A percentile compares a stretch with the other conserved stretches of the same genome.
These are phyloP conservation scores for Chrysanthemum lavandulifolium DNA, from an alignment of 129 eudicot genomes.

Conservation along the genomic window DNA sequence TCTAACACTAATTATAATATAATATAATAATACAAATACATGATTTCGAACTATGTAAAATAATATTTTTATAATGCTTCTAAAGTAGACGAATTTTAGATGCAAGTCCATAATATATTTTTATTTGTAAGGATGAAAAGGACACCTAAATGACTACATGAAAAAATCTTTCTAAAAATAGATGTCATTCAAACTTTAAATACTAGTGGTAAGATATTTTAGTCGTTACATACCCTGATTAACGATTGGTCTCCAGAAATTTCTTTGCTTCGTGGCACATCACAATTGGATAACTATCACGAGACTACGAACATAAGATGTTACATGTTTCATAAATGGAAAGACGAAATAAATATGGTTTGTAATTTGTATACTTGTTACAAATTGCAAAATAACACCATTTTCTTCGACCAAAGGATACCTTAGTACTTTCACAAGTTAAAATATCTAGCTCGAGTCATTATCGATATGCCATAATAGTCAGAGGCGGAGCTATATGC, in stretches of 20 bases:
- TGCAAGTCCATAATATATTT: background rate
- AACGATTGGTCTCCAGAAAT: background rate
- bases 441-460: slow-evolving; percentile 27
- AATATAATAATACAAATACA: no score
- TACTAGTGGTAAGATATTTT: background rate
- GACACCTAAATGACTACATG: background rate
- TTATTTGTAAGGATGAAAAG: background rate
- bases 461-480: slow-evolving; percentile 14
- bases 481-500: no score
- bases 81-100: background rate
- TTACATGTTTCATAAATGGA: background rate
- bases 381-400: background rate
- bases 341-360: background rate
- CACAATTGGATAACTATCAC: slow-evolving; percentile 19
- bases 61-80: background rate
- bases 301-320: slow-evolving; percentile 1
- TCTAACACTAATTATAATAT: no score
- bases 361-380: slow-evolving; percentile 1
- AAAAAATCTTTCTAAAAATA: background rate
- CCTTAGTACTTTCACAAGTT: slow-evolving; percentile 9
- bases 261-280: slow-evolving; percentile 11
- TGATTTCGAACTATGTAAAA: no score
- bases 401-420: slow-evolving; percentile 8
- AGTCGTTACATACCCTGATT: background rate
- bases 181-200: background rate